Base-by-base conservation (phyloP, 345 rosid species). In the Barbarea vulgaris region DNA sequence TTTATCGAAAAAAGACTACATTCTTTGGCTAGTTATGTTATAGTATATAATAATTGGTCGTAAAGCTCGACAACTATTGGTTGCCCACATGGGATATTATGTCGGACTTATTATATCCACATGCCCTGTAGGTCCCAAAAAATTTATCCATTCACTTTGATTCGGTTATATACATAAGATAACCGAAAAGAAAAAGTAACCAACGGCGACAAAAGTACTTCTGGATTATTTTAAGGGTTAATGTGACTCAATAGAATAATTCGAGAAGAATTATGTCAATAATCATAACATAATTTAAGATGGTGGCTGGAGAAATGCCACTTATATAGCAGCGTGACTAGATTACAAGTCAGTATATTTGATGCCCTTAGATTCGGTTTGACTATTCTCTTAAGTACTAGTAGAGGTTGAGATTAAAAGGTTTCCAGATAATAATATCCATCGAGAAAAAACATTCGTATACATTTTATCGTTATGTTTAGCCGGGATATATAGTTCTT, bases 151-250 rank as follows among this genome's bases (percentile, higher is more conserved):
- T 69, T 57, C 54, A 25, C 37, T 37, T 77, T 70, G 48, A 64
- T 70, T 64, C 36, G 53, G 66, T 64, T 77, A 56, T 61, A 62
- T 46, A 10, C 27, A 70, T 56, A 30, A 36, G 9, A 70, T 64
- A 70, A 70, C 59, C 46, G 48, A 62, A 31, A 77, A 54, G 75
- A 47, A 46, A 70, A 77, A 70, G 69, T 54, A 70, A 54, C 64
- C 80, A 69, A 44, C 58, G 75, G 65, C 74, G 74, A 76, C 75
- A 77, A 70, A 70, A 55, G 71, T 70, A 63, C 37, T 44, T 46
- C 14, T 70, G 52, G 65, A 63, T 70, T 60, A 76, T 30, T 69
- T 52, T 60, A 61, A 36, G 51, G 41, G 1, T 47, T 47, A 66
- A 58, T 58, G 54, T 39, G 28, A 67, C 37, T 15, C 10, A 15